These are phyloP conservation scores for Schizophyllum commune DNA, from an alignment of 1,284 basidiomycete species.

Conservation along the genomic window DNA sequence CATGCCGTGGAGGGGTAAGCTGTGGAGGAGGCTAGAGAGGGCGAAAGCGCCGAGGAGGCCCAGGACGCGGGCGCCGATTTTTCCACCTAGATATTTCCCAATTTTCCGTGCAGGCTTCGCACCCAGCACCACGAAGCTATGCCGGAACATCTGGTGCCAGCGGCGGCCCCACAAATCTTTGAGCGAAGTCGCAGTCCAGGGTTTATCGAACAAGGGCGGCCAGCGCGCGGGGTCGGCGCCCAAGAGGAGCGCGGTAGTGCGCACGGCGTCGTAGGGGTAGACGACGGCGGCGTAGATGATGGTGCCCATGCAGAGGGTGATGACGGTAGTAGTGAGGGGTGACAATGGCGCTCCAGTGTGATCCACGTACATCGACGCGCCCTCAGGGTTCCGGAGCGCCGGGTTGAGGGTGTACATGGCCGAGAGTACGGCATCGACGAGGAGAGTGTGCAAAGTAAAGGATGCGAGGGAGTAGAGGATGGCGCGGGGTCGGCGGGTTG, in stretches of 20 bases:
- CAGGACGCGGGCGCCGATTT: not conserved
- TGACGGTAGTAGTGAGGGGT: not conserved
- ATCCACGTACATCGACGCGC: not conserved
- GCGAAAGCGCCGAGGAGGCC: not conserved
- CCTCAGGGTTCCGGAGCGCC: not conserved
- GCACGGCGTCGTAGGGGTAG: not conserved
- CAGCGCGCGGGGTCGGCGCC: slow-evolving; percentile 16
- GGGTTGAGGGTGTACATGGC: not conserved
- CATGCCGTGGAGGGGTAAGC: not conserved
- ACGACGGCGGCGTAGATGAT: not conserved
- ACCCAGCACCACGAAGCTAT: not conserved
- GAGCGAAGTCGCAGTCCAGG: slow-evolving; percentile 21
- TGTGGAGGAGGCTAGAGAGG: not conserved
- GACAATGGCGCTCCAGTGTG: not conserved
- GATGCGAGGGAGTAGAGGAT: not conserved
- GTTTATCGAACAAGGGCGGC: slow-evolving; percentile 22
- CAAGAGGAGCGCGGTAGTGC: slow-evolving; percentile 13
- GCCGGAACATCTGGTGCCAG: slow-evolving; percentile 27
- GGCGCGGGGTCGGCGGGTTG: not conserved
- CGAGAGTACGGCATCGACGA: not conserved
- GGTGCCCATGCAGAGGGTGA: not conserved
- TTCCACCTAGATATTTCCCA: too few species aligned
- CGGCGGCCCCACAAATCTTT: slow-evolving; percentile 23
- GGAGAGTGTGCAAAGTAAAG: not conserved
- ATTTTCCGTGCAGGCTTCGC: too few species aligned